Conservation (phyloP, 805 yeast genomes). For the Kluyveromyces wickerhamii region DNA sequence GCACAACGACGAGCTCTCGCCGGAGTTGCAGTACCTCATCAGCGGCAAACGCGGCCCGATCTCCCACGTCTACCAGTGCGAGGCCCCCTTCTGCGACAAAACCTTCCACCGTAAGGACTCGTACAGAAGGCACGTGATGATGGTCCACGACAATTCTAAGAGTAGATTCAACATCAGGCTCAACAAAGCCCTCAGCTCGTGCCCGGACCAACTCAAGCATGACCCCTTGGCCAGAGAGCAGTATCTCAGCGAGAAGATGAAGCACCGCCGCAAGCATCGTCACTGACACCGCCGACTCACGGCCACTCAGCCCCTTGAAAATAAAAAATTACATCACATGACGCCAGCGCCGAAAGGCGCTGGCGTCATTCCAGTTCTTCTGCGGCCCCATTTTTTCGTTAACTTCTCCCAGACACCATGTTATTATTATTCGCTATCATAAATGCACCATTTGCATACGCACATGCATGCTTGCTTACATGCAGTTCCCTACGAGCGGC, state of each 20-base stretch:
- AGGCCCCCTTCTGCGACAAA: constrained; percentile 36
- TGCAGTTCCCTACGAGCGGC: too few relatives aligned
- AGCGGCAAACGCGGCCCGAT: constrained; percentile 23
- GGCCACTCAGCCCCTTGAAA: not conserved
- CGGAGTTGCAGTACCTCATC: constrained; percentile 19
- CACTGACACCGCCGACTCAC: too few relatives aligned
- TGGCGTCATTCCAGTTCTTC: too few relatives aligned
- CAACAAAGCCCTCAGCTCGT: constrained; percentile 18
- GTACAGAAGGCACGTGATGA: constrained; percentile 41
- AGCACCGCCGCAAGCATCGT: not conserved
- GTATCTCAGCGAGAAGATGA: constrained; percentile 11
- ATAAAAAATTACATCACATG: too few relatives aligned
- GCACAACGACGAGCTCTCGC: constrained; percentile 31
- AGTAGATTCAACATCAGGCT: constrained; percentile 36
- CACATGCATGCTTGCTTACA: too few relatives aligned
- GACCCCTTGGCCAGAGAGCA: constrained; percentile 4
- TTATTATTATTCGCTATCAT: too few relatives aligned
- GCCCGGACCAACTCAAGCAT: constrained; percentile 13
- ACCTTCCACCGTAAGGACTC: constrained; percentile 47
- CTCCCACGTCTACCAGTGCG: constrained; percentile 19
- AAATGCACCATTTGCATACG: too few relatives aligned
- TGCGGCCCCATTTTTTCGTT: too few relatives aligned
- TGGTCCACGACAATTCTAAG: constrained; percentile 39
- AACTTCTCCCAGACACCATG: too few relatives aligned
- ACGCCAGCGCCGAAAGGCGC: too few relatives aligned